Base-by-base conservation (phyloP, 768 basidiomycete genomes). In the Calocybe gangraenosa region DNA sequence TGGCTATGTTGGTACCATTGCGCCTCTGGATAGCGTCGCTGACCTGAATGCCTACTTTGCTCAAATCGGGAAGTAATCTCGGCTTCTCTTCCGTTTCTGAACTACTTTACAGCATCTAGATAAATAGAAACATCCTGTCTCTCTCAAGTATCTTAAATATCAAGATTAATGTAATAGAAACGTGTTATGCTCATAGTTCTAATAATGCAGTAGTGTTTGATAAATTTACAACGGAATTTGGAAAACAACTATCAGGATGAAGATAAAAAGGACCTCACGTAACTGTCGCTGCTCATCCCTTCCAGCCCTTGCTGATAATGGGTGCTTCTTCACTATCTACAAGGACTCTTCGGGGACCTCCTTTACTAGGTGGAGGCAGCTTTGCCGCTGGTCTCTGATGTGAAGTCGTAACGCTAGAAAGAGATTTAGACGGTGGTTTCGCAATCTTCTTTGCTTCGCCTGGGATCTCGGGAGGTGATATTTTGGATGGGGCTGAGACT, bases 251-350 rank as follows among this genome's bases (percentile, higher is more conserved):
- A n/a, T n/a, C n/a, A n/a, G n/a, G n/a, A n/a, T n/a, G 25, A 28
- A 28, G 25, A 28, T 28, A 28, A 11, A 28, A 28, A 11, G 6
- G 25, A 11, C 5, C 25, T 28, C n/a, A 28, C 25, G 11, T 28
- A 28, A 28, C 25, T 6, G 25, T 28, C 11, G n/a, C n/a, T n/a
- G 5, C 15, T 52, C 49, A 81, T 13, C 70, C 71, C 57, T 72
- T 73, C 73, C 81, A 73, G 0, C 69, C 68, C 25, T 72, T 76
- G 9, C 63, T 61, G 32, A 68, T 61, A 5, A 70, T 62, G 3
- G 79, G 79, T 3, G 83, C 84, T 44, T 84, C 82, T 1, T 73
- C 71, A 51, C 82, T 85, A 49, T 79, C 76, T n/a, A 85, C 65
- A 3, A 74, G 80, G 19, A 88, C 84, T 46, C 84, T 69, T 53